Evolutionary conservation across 306 rosid species (phyloP), one percentile per base, ranked within the genome.

Genomic region (Ormosia semicastrata): DNA sequence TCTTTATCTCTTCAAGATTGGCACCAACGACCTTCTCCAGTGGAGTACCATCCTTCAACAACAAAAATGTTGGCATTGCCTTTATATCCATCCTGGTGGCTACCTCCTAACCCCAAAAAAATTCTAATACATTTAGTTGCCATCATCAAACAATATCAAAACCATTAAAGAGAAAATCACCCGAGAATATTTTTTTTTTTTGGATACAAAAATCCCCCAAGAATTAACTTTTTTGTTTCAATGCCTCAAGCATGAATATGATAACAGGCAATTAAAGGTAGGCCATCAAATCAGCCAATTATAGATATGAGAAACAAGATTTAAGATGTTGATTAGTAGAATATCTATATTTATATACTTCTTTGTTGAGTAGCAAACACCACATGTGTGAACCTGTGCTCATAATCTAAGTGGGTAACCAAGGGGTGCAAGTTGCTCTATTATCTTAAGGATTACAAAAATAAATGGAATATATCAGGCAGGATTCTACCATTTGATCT

Each of bases 31-130:
- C n/a, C n/a, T n/a, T n/a, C 52, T 89, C 95, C 32, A 78, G 64
- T 11, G 71, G 72, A 80, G 54, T 78, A 66, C 95, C 94, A 17
- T 85, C 85, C 79, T 76, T 95, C 77, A 93, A 59, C 77, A 95
- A 32, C 89, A 88, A 12, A 83, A 95, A 95, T 3, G 98, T 94
- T 24, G 97, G 98, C 98, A 94, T 94, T 13, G 97, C 98, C 87
- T 87, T n/a, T n/a, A n/a, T n/a, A n/a, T n/a, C n/a, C n/a, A n/a
- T n/a, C n/a, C n/a, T n/a, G n/a, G n/a, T n/a, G n/a, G 98, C 97
- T 40, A 91, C 98, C 66, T 91, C 97, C 98, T 94, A 77, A 18
- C 32, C 78, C 63, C 82, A 71, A 49, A 13, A 60, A 78, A 46
- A 71, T 33, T 24, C 43, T 72, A 80, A 60, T 12, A 17, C 14